Evolutionary conservation across 306 rosid genomes (phyloP), one percentile per base, ranked within the genome.

Genomic region (Cucumis hystrix): DNA sequence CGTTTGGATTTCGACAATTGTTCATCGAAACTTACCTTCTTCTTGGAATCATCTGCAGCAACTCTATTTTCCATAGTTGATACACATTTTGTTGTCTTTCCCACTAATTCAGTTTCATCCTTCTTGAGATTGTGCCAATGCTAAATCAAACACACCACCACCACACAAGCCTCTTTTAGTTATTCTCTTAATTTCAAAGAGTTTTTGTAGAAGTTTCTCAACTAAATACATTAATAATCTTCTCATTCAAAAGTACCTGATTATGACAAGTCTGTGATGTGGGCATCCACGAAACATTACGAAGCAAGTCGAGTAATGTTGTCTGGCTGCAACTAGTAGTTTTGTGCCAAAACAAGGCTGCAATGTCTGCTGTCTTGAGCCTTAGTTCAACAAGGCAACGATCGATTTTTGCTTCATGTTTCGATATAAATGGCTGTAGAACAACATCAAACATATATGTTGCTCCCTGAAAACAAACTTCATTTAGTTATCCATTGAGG

Each of bases 391-490:
- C n/a, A 51, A 83, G 69, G 40, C 43, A 69, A 5, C 63, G 18
- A 73, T 85, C 88, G n/a, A 85, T 85, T 21, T 83, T 84, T 12
- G 18, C 37, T 72, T 85, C 82, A 39, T 85, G 86, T 59, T 64
- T 55, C 2, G 41, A 66, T 76, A 82, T 59, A 20, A 79, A 82
- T 9, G 82, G 84, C 23, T 76, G 67, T 41, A 85, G 69, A 37
- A 83, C 69, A 33, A 76, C 56, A 66, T 28, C 41, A 5, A 78
- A 85, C 8, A 85, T 39, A 54, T 65, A 49, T 4, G 72, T 25
- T 9, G 82, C 66, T 14, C 88, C 84, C 86, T 85, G 75, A 10
- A 79, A 63, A 63, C 21, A 67, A 57, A 54, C 45, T 7, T 59
- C 47, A 63, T 47, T 40, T 37, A 45, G 20, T 21, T 28, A 70